Conservation (phyloP, 495 filamentous ascomycete species). For the Astrothelium subdiscretum region DNA sequence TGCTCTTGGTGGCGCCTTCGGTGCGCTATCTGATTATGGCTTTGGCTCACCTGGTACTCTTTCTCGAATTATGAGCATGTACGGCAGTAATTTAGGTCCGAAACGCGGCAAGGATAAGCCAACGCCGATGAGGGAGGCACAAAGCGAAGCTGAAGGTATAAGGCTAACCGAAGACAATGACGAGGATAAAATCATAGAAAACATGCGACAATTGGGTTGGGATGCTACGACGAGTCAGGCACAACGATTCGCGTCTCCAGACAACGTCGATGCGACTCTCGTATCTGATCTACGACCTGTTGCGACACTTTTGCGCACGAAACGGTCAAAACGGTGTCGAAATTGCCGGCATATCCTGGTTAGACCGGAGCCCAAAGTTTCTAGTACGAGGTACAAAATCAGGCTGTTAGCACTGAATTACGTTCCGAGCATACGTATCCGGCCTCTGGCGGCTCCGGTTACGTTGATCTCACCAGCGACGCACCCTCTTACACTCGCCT, state of each 20-base stretch:
- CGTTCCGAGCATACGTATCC: slow-evolving; percentile 61
- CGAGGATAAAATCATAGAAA: slow-evolving; percentile 35
- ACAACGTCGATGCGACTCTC: slow-evolving; percentile 41
- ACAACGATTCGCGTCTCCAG: slow-evolving; percentile 40
- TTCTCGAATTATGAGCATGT: slow-evolving; percentile 82
- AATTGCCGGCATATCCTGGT: slow-evolving; percentile 89
- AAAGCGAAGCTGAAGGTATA: slow-evolving; percentile 56
- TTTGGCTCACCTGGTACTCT: slow-evolving; percentile 70
- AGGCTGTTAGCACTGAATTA: slow-evolving; percentile 78
- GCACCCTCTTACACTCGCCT: slow-evolving; percentile 1
- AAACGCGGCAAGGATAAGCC: slow-evolving; percentile 44
- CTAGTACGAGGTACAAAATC: slow-evolving; percentile 77
- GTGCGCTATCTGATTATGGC: slow-evolving; percentile 29
- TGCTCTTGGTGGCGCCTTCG: slow-evolving; percentile 33
- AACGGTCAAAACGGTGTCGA: slow-evolving; percentile 84
- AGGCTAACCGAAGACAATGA: slow-evolving; percentile 39
- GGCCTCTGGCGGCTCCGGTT: slow-evolving; percentile 7
- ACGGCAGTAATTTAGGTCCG: slow-evolving; percentile 58
- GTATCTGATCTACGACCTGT: slow-evolving; percentile 61
- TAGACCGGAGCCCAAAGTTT: slow-evolving; percentile 84
- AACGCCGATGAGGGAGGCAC: slow-evolving; percentile 66
- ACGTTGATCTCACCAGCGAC: background rate
- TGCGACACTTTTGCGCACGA: slow-evolving; percentile 72
- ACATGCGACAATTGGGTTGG: slow-evolving; percentile 41
- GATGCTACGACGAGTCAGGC: slow-evolving; percentile 39